Conservation (phyloP, 768 basidiomycete species). For the Agrocybe praecox region DNA sequence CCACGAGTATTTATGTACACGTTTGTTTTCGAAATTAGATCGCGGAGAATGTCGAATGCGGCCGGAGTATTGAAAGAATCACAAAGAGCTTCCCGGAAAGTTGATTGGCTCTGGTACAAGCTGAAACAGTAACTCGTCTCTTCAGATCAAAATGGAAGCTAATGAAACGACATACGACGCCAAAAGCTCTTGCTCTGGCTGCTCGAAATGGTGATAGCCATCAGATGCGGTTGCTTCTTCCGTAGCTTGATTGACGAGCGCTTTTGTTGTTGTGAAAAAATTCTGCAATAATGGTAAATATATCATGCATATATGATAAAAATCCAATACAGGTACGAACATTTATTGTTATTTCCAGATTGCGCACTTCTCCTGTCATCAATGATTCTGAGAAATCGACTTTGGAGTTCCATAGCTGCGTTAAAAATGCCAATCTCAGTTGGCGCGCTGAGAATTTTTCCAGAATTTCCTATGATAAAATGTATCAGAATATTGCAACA, state of each 20-base stretch:
- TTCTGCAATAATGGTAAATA: constrained; percentile 54
- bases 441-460: constrained; percentile 84
- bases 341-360: constrained; percentile 82
- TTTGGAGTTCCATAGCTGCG: constrained; percentile 89
- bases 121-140: constrained; percentile 38
- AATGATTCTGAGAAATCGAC: constrained; percentile 92
- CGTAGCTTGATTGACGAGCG: constrained; percentile 63
- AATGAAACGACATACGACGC: constrained; percentile 47
- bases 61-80: constrained; percentile 97
- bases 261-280: constrained; percentile 89
- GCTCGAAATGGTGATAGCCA: constrained; percentile 66
- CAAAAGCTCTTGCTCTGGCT: constrained; percentile 68
- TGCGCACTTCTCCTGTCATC: constrained; percentile 88
- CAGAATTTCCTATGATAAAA: constrained; percentile 71
- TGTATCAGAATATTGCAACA: neutral
- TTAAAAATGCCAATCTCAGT: constrained; percentile 87
- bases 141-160: neutral
- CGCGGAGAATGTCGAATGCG: constrained; percentile 74
- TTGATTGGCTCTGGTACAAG: constrained; percentile 69
- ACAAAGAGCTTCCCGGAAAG: constrained; percentile 86
- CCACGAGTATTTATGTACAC: constrained; percentile 79
- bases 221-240: constrained; percentile 53
- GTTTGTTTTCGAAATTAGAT: constrained; percentile 84
- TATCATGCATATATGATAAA: constrained; percentile 12
- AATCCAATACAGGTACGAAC: constrained; percentile 45